These are phyloP conservation scores for Medicago lupulina DNA, from an alignment of 306 rosid genomes.

Conservation along the genomic window DNA sequence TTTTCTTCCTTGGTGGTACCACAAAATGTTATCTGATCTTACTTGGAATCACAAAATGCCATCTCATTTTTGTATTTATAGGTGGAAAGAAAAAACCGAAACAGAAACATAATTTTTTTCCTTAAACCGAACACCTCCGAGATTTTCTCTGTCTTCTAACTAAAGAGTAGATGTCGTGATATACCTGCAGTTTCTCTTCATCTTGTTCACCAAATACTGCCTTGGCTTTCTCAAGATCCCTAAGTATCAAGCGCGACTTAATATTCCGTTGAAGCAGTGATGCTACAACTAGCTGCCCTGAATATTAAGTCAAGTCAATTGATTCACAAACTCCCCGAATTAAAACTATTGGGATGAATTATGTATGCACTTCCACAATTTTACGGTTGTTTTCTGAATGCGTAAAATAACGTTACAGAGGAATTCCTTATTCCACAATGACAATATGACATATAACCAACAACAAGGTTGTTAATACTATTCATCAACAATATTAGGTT, in stretches of 20 bases:
- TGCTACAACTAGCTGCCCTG: conserved; percentile 95
- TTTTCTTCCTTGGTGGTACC: not conserved
- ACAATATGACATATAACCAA: not conserved
- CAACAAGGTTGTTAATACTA: not conserved
- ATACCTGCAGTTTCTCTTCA: conserved; percentile 69
- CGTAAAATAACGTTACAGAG: not conserved
- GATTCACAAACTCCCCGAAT: conserved; percentile 37
- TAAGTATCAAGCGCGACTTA: conserved; percentile 69
- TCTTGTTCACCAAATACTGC: conserved; percentile 79
- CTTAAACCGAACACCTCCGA: not conserved
- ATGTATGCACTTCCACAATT: conserved; percentile 33
- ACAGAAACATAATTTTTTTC: not conserved
- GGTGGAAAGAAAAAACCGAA: not conserved
- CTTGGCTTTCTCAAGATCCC: conserved; percentile 82
- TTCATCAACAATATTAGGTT: not conserved
- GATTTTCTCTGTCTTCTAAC: not conserved
- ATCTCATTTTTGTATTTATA: not conserved
- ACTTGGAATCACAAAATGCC: no score
- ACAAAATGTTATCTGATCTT: no score
- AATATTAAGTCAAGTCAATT: conserved; percentile 31
- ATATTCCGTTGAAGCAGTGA: conserved; percentile 77
- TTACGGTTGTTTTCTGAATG: conserved; percentile 3
- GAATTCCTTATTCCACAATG: conserved; percentile 4
- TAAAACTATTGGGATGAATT: conserved; percentile 32
- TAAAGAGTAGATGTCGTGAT: conserved; percentile 8